phyloP scores from a whole-genome alignment of 441 rosid species.

The Melastoma candidum region DNA sequence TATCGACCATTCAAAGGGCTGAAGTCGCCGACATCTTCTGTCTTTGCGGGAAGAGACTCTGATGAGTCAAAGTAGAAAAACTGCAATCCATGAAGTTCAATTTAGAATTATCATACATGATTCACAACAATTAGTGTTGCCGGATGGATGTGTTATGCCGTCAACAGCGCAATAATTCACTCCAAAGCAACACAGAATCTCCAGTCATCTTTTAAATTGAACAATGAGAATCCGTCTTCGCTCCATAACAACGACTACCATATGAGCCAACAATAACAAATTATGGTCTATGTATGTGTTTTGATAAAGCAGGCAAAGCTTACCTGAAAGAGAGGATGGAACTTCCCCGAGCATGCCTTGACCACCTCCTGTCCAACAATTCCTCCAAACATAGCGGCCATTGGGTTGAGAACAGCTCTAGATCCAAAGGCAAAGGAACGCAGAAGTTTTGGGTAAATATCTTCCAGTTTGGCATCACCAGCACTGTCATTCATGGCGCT shows the following conservation, averaged over 20 bases:
- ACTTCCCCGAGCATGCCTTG: slow-evolving; percentile 93
- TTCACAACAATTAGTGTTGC: too few species aligned
- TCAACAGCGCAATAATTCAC: too few species aligned
- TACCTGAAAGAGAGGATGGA: slow-evolving; percentile 90
- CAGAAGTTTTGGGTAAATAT: slow-evolving; percentile 53
- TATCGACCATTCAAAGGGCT: not conserved
- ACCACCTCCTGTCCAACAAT: slow-evolving; percentile 94
- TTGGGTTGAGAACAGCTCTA: slow-evolving; percentile 80
- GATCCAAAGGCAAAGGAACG: slow-evolving; percentile 81
- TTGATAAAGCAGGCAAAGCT: not conserved
- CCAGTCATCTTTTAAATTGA: too few species aligned
- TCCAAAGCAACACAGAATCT: too few species aligned
- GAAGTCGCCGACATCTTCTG: not conserved
- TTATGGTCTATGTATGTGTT: too few species aligned
- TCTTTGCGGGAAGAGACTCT: not conserved
- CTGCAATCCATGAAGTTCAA: not conserved
- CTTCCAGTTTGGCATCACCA: slow-evolving; percentile 55
- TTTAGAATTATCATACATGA: too few species aligned
- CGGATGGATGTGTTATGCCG: too few species aligned
- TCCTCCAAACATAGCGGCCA: slow-evolving; percentile 98
- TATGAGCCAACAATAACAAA: too few species aligned
- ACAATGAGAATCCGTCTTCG: too few species aligned
- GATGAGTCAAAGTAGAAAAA: not conserved
- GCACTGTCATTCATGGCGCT: slow-evolving; percentile 37
- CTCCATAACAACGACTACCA: too few species aligned